Conservation (phyloP, 1,284 basidiomycete species). For the Anthracocystis setariae region DNA sequence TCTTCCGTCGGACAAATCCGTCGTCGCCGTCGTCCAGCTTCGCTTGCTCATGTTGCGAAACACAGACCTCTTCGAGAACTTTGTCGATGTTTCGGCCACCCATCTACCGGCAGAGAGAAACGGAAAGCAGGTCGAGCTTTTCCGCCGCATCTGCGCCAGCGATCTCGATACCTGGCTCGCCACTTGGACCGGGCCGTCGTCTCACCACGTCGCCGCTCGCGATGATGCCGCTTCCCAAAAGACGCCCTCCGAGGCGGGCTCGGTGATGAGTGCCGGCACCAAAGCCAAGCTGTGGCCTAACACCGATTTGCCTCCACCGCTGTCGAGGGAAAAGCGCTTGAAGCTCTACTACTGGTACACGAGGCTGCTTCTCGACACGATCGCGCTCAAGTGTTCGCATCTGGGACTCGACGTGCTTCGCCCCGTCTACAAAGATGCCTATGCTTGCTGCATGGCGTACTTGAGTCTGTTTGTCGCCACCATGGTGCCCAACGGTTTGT, state of each 20-base stretch:
- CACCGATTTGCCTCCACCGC: slow-evolving; percentile 21
- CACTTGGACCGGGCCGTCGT: slow-evolving; percentile 35
- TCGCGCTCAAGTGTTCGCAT: slow-evolving; percentile 46
- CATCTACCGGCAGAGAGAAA: slow-evolving; percentile 16
- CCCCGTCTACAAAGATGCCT: slow-evolving; percentile 54
- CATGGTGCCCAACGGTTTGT: slow-evolving; percentile 42
- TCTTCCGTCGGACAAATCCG: slow-evolving; percentile 39
- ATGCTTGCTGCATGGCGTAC: slow-evolving; percentile 49
- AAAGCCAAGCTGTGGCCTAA: slow-evolving; percentile 5
- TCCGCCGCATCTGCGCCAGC: slow-evolving; percentile 28
- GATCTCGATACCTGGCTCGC: slow-evolving; percentile 53
- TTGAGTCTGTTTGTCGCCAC: slow-evolving; percentile 52
- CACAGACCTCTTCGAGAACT: slow-evolving; percentile 48
- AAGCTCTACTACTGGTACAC: slow-evolving; percentile 55
- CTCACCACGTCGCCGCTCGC: slow-evolving; percentile 3
- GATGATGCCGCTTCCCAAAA: background rate
- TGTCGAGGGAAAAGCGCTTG: slow-evolving; percentile 22
- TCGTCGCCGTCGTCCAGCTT: slow-evolving; percentile 53
- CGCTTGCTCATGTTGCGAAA: slow-evolving; percentile 40
- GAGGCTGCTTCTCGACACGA: slow-evolving; percentile 41
- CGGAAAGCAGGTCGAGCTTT: slow-evolving; percentile 48
- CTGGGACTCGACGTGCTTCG: slow-evolving; percentile 25
- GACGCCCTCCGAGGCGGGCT: background rate
- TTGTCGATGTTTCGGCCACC: slow-evolving; percentile 22
- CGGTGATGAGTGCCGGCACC: background rate